These are phyloP conservation scores for Daedaleopsis sinensis DNA, from an alignment of 768 basidiomycete genomes.

Conservation along the genomic window DNA sequence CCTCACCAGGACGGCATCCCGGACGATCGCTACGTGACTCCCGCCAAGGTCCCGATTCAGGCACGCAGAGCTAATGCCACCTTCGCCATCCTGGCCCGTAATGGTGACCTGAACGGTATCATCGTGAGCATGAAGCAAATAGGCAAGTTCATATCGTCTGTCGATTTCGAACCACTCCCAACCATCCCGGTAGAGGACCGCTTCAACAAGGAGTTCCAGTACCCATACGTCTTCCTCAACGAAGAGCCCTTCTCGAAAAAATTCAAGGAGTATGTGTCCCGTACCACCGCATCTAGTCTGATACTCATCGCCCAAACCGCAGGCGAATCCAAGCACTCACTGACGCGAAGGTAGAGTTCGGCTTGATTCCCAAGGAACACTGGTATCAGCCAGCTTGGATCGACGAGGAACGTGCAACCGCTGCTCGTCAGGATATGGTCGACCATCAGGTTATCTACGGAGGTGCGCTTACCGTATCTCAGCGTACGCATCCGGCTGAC, in stretches of 20 bases:
- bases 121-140: conserved; percentile 55
- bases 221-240: conserved; percentile 87
- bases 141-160: conserved; percentile 30
- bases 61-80: conserved; percentile 54
- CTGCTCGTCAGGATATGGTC: conserved; percentile 54
- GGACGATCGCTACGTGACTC: conserved; percentile 31
- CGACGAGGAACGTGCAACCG: conserved; percentile 55
- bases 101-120: conserved; percentile 46
- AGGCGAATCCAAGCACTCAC: conserved; percentile 64
- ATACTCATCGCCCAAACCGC: conserved; percentile 31
- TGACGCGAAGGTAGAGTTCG: conserved; percentile 66
- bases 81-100: conserved; percentile 56
- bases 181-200: conserved; percentile 40
- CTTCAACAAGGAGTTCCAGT: conserved; percentile 64
- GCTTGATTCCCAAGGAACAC: conserved; percentile 73
- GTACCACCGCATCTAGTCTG: too few relatives aligned
- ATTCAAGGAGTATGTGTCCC: conserved; percentile 58
- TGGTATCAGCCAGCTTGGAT: conserved; percentile 84
- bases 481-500: not conserved
- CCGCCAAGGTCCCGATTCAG: conserved; percentile 16
- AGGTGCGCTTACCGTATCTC: conserved; percentile 28
- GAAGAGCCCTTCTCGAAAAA: conserved; percentile 75
- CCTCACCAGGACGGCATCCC: conserved; percentile 51
- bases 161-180: not conserved
- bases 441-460: conserved; percentile 62